Evolutionary conservation across 768 basidiomycete species (phyloP).

Genomic region (Boletus insuetus): DNA sequence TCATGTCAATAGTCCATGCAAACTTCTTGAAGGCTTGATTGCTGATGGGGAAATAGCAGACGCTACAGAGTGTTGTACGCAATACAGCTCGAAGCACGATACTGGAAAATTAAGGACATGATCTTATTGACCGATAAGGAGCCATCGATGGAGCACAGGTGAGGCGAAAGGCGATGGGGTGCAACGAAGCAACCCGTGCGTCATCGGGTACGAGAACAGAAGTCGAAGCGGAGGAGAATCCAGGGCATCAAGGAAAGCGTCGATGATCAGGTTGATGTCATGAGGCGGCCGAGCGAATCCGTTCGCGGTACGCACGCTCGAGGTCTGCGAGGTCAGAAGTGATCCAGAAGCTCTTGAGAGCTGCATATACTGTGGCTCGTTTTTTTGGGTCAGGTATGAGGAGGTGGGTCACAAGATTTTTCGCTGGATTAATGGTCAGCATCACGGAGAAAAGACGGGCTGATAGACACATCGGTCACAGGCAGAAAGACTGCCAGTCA

Average conservation of each 20-base stretch:
- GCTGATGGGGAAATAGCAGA: not conserved
- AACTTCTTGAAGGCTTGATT: slow-evolving; percentile 74
- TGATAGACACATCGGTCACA: not conserved
- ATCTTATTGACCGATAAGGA: not conserved
- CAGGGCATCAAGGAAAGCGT: not conserved
- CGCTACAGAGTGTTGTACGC: slow-evolving; percentile 1
- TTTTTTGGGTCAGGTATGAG: slow-evolving; percentile 54
- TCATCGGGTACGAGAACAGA: not conserved
- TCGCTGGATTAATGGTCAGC: slow-evolving; percentile 38
- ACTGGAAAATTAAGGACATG: not conserved
- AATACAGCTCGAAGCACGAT: slow-evolving; percentile 4
- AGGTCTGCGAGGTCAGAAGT: slow-evolving; percentile 57
- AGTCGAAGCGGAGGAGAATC: not conserved
- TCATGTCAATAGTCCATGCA: slow-evolving; percentile 64
- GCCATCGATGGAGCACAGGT: not conserved
- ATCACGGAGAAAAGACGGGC: not conserved
- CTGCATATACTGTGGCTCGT: slow-evolving; percentile 62
- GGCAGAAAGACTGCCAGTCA: not conserved
- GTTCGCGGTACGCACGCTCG: slow-evolving; percentile 55
- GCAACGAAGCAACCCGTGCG: not conserved
- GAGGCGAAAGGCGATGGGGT: not conserved
- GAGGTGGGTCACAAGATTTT: slow-evolving; percentile 54
- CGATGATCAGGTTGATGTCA: slow-evolving; percentile 5
- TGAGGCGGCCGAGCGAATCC: slow-evolving; percentile 36
- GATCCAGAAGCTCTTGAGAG: slow-evolving; percentile 69